Conservation (phyloP, 306 rosid genomes). For the Potentilla sterilis region DNA sequence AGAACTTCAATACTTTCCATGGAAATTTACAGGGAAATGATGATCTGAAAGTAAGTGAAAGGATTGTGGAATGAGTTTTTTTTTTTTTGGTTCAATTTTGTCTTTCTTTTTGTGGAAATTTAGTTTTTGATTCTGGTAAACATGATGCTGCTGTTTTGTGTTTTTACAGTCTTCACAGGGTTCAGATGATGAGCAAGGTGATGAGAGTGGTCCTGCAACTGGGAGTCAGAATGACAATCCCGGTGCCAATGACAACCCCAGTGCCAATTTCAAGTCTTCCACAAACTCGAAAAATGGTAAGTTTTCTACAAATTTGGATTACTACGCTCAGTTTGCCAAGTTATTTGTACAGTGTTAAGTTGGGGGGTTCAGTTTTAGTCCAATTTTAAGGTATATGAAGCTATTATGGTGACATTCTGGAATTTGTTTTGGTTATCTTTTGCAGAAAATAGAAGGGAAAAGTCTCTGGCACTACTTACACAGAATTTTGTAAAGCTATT, state of each 20-base stretch:
- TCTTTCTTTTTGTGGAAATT: background rate
- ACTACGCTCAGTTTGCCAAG: background rate
- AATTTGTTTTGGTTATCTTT: background rate
- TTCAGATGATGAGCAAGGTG: conserved; percentile 74
- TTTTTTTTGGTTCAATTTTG: background rate
- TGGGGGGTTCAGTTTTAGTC: background rate
- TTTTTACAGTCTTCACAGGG: conserved; percentile 28
- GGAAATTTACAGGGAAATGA: conserved; percentile 38
- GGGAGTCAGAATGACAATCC: conserved; percentile 75
- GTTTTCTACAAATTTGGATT: background rate
- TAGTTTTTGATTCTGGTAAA: background rate
- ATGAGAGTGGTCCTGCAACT: conserved; percentile 45
- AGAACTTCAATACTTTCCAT: conserved; percentile 34
- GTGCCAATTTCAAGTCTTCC: conserved; percentile 30
- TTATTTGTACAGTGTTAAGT: background rate
- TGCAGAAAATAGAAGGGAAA: conserved; percentile 83
- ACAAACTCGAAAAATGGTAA: conserved; percentile 42
- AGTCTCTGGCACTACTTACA: conserved; percentile 82
- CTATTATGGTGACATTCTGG: background rate
- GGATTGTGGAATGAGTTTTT: background rate
- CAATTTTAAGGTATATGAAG: background rate
- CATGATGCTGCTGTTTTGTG: no score
- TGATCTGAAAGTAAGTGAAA: conserved; percentile 39
- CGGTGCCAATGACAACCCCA: conserved; percentile 38
- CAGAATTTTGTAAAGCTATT: conserved; percentile 95